A percentile compares a stretch with the other conserved stretches of the same genome.
phyloP scores from a whole-genome alignment of 2,329 filamentous ascomycete genomes.

The Onygenales sp. region DNA sequence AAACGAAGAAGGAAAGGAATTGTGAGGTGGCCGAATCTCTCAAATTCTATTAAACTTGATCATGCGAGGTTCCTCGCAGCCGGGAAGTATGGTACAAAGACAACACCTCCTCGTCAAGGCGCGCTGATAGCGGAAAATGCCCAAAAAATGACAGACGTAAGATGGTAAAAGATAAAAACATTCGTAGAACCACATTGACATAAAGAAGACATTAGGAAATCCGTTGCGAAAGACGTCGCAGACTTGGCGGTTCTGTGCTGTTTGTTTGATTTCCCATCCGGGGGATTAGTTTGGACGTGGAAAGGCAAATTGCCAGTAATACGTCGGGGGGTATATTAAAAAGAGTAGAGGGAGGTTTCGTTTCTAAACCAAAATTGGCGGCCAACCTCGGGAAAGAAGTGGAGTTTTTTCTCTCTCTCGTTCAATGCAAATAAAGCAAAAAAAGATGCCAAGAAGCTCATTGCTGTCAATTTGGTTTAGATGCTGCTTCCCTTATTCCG shows the following conservation, averaged over 20 bases:
- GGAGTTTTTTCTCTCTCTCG: constrained; percentile 22
- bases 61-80: constrained; percentile 17
- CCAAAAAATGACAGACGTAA: constrained; percentile 10
- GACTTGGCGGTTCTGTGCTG: constrained; percentile 15
- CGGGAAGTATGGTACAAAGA: constrained; percentile 11
- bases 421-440: constrained; percentile 10
- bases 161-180: constrained; percentile 13
- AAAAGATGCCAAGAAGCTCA: constrained; percentile 12
- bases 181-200: constrained; percentile 9
- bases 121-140: constrained; percentile 8
- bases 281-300: constrained; percentile 8
- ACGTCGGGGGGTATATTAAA: constrained; percentile 25
- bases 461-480: constrained; percentile 26
- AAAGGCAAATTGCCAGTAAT: constrained; percentile 18
- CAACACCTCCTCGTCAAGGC: constrained; percentile 9
- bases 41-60: constrained; percentile 29
- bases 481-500: constrained; percentile 13
- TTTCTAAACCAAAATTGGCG: constrained; percentile 32
- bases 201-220: constrained; percentile 15
- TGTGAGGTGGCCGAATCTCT: constrained; percentile 37
- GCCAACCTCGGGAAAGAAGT: constrained; percentile 38
- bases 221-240: constrained; percentile 23
- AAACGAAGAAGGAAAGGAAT: background rate
- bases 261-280: constrained; percentile 9
- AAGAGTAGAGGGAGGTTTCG: constrained; percentile 24